Conservation (phyloP, 345 rosid species). For the Kernera saxatilis region DNA sequence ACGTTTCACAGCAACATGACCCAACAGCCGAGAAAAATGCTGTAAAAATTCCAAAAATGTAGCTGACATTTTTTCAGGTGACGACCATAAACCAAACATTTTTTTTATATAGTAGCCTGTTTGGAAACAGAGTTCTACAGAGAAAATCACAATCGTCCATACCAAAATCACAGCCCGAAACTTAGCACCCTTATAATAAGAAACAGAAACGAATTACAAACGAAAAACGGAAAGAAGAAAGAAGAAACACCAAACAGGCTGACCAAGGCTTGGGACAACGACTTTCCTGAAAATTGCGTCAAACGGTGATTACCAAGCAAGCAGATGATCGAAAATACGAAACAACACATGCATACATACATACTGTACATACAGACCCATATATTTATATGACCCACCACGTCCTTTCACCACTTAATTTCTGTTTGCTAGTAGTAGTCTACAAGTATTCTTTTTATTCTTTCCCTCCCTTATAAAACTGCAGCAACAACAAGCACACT, state of each 20-base stretch:
- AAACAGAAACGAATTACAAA: neutral
- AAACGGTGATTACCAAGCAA: neutral
- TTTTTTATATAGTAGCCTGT: neutral
- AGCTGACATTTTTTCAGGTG: neutral
- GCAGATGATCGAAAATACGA: neutral
- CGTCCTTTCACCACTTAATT: neutral
- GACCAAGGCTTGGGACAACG: conserved; percentile 13
- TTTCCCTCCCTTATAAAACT: conserved; percentile 13
- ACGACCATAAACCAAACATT: neutral
- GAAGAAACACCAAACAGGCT: conserved; percentile 20
- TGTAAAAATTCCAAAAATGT: neutral
- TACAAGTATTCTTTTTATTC: neutral
- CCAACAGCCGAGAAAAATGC: neutral
- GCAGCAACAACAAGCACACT: conserved; percentile 2
- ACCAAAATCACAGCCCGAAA: neutral
- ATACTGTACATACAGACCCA: neutral
- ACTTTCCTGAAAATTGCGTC: neutral
- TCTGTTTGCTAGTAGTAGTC: neutral
- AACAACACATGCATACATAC: neutral
- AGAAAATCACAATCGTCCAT: neutral
- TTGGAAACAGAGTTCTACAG: neutral
- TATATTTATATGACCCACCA: conserved; percentile 1
- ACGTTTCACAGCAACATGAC: neutral
- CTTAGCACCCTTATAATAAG: neutral
- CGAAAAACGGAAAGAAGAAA: neutral